phyloP scores from a whole-genome alignment of 768 basidiomycete species.

The Suillus lakei region DNA sequence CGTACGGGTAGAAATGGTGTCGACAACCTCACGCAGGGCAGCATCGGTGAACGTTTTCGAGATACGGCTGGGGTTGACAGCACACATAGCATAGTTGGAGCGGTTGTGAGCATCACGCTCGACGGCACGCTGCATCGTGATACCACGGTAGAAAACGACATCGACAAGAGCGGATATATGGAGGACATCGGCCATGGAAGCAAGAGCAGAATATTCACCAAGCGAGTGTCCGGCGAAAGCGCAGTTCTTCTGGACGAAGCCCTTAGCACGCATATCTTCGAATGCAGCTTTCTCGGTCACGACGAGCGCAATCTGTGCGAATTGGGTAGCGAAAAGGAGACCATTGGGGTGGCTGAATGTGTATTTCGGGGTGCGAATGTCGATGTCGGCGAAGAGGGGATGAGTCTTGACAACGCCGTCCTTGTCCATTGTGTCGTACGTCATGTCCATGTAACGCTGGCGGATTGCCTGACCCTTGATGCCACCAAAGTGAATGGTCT shows the following conservation, averaged over 20 bases:
- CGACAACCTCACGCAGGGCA: slow-evolving; percentile 96
- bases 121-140: slow-evolving; percentile 99
- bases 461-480: slow-evolving; percentile 98
- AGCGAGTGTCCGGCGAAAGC: slow-evolving; percentile 98
- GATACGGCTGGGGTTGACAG: slow-evolving; percentile 96
- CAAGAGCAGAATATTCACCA: slow-evolving; percentile 97
- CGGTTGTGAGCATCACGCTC: slow-evolving; percentile 93
- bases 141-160: slow-evolving; percentile 99
- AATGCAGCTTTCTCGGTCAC: slow-evolving; percentile 99
- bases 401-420: slow-evolving; percentile 96
- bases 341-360: slow-evolving; percentile 98
- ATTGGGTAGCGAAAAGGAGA: slow-evolving; percentile 96
- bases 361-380: slow-evolving; percentile 92
- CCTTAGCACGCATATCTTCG: slow-evolving; percentile 97
- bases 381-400: slow-evolving; percentile 95
- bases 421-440: slow-evolving; percentile 96
- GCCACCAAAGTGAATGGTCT: slow-evolving; percentile 99
- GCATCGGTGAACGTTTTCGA: slow-evolving; percentile 93
- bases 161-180: slow-evolving; percentile 95
- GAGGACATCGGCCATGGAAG: slow-evolving; percentile 96
- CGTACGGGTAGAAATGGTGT: slow-evolving; percentile 78
- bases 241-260: slow-evolving; percentile 89
- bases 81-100: slow-evolving; percentile 98
- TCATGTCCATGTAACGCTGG: slow-evolving; percentile 99
- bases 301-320: slow-evolving; percentile 97